Base-by-base conservation (phyloP, 2,329 filamentous ascomycete genomes). In the Diaporthe australafricana region DNA sequence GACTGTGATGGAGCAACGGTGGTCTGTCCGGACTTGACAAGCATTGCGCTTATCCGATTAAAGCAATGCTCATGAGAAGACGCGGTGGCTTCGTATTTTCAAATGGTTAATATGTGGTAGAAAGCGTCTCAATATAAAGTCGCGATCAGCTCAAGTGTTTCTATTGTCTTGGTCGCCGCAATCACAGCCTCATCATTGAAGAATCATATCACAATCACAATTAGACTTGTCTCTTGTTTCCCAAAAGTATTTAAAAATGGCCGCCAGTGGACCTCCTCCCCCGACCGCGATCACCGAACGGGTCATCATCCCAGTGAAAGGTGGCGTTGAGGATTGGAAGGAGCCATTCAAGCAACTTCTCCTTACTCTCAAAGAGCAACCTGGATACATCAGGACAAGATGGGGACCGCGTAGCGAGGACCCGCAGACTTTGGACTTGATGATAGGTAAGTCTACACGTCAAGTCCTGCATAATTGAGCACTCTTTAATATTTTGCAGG, bases 381-480 rank as follows among this genome's bases (percentile, higher is more conserved):
- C 77, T 11, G 78, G 78, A 3, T 75, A 77, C 45, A 75, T 79
- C 63, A 76, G 77, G 16, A 79, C 78, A 38, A 73, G 78, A 73
- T 79, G 77, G 78, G 78, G 78, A 7, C 76, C 75, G 9, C 74
- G 76, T 65, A 74, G 67, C 66, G 77, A 80, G 68, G 73, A 79
- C 57, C 75, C 73, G 48, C 74, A 77, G 62, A 78, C 72, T 56
- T 70, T 80, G 17, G 78, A 79, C 45, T 73, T 79, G 48, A 65
- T 78, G 27, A 76, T 77, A 38, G 76, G 77, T 78, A 70, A 65
- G 68, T 40, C 0, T 38, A 14, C 12, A 22, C 27, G 32, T 5
- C 5, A 40, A 22, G 2, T 16, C 5, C 1, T 50, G 9, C 2
- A 17, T 3, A 6, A 3, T 11, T 25, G 22, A 25, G 30, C 40